phyloP scores from a whole-genome alignment of 805 yeast genomes.

The Candida xiaguanensis region DNA sequence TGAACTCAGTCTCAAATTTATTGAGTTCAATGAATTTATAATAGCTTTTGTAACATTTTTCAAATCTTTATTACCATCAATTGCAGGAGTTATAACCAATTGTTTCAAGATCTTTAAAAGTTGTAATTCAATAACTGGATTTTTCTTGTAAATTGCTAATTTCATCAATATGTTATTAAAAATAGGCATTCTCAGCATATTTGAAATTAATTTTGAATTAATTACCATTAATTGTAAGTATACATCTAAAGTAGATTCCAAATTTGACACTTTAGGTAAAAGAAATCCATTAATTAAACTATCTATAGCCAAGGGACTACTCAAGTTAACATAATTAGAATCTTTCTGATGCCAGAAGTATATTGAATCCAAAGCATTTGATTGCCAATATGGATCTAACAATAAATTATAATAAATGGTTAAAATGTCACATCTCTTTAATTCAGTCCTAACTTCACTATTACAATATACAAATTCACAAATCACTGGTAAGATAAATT shows the following conservation, averaged over 20 bases:
- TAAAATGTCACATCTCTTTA: constrained; percentile 37
- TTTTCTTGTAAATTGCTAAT: constrained; percentile 22
- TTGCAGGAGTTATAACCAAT: constrained; percentile 11
- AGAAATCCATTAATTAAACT: constrained; percentile 39
- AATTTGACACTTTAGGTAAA: constrained; percentile 35
- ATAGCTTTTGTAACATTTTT: constrained; percentile 2
- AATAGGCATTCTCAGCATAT: constrained; percentile 25
- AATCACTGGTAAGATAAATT: constrained; percentile 49
- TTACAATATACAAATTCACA: constrained; percentile 51
- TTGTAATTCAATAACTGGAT: constrained; percentile 36
- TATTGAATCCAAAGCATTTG: constrained; percentile 51
- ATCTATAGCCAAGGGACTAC: constrained; percentile 20
- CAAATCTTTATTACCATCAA: background rate
- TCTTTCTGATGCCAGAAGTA: constrained; percentile 35
- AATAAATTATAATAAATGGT: constrained; percentile 37
- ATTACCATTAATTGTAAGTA: constrained; percentile 31
- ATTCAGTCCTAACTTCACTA: constrained; percentile 29
- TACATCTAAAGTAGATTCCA: constrained; percentile 42
- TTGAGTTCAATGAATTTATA: constrained; percentile 8
- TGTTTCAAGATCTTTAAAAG: constrained; percentile 27
- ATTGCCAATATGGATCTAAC: constrained; percentile 55
- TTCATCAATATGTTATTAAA: constrained; percentile 28
- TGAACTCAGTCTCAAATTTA: constrained; percentile 20
- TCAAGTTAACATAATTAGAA: constrained; percentile 19
- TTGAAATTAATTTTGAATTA: constrained; percentile 16